Evolutionary conservation across 2,329 filamentous ascomycete genomes (phyloP).

Genomic region (Aspergillus versicolor): DNA sequence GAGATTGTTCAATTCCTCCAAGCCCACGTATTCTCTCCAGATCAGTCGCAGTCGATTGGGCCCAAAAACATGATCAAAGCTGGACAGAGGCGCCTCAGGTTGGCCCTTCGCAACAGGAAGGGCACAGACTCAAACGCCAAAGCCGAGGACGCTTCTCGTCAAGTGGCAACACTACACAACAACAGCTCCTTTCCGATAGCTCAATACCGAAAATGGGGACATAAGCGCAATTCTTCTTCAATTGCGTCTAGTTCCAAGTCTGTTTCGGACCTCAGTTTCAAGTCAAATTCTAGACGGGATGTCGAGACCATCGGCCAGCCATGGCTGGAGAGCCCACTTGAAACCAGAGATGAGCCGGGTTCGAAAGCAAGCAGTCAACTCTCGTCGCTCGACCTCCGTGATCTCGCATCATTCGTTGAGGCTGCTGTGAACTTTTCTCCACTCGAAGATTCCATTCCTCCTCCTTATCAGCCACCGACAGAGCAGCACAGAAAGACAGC

Average conservation of each 20-base stretch:
- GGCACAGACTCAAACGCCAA: constrained; percentile 23
- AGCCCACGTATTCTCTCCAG: constrained; percentile 21
- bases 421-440: constrained; percentile 29
- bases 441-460: constrained; percentile 23
- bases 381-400: constrained; percentile 31
- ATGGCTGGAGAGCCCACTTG: constrained; percentile 33
- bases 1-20: constrained; percentile 40
- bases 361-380: constrained; percentile 20
- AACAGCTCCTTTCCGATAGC: constrained; percentile 29
- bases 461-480: constrained; percentile 18
- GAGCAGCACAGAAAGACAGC: not conserved
- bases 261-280: constrained; percentile 22
- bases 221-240: constrained; percentile 25
- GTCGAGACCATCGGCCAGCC: constrained; percentile 39
- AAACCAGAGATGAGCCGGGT: constrained; percentile 16
- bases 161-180: constrained; percentile 31
- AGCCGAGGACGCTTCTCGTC: constrained; percentile 25
- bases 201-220: constrained; percentile 17
- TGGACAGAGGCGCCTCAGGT: constrained; percentile 36
- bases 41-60: constrained; percentile 23
- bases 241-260: constrained; percentile 16
- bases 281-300: constrained; percentile 31
- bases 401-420: constrained; percentile 35
- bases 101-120: constrained; percentile 33
- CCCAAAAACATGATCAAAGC: constrained; percentile 30